phyloP scores from a whole-genome alignment of 306 rosid genomes.

The Fragaria nilgerrensis region DNA sequence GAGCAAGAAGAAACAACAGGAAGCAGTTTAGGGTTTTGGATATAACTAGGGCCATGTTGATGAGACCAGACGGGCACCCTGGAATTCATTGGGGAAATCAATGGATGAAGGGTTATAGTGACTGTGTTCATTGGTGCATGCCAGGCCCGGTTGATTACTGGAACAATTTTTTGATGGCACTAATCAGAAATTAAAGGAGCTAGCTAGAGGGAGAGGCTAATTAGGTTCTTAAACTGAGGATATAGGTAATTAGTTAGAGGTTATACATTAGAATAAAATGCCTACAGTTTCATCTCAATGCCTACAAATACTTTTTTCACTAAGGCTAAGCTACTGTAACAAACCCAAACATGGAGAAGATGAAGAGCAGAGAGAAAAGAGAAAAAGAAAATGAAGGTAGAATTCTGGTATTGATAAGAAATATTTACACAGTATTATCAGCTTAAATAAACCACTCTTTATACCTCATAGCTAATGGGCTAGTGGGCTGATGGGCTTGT shows the following conservation, averaged over 20 bases:
- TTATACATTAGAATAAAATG: not conserved
- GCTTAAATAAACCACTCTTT: too few species aligned
- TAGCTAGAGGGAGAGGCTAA: not conserved
- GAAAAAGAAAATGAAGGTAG: too few species aligned
- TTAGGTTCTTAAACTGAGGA: slow-evolving; percentile 19
- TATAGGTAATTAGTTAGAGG: not conserved
- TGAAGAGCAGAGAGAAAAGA: too few species aligned
- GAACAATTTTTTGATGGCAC: slow-evolving; percentile 61
- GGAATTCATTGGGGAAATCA: slow-evolving; percentile 64
- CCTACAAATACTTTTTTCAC: too few species aligned
- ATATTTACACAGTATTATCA: too few species aligned
- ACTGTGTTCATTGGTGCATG: slow-evolving; percentile 95
- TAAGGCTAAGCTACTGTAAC: too few species aligned
- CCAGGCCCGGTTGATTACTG: slow-evolving; percentile 87
- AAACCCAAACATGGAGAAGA: too few species aligned
- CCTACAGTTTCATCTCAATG: not conserved
- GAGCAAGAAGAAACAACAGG: slow-evolving; percentile 35
- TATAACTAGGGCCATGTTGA: slow-evolving; percentile 66
- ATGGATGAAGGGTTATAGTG: slow-evolving; percentile 85
- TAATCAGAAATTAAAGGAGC: slow-evolving; percentile 30
- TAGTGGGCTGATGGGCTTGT: too few species aligned
- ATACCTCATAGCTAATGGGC: too few species aligned
- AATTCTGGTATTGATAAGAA: too few species aligned
- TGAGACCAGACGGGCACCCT: slow-evolving; percentile 93
- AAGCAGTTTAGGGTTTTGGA: slow-evolving; percentile 54